Evolutionary conservation across 352 stramenopile species (phyloP).

Genomic region (Globisporangium viniferum): DNA sequence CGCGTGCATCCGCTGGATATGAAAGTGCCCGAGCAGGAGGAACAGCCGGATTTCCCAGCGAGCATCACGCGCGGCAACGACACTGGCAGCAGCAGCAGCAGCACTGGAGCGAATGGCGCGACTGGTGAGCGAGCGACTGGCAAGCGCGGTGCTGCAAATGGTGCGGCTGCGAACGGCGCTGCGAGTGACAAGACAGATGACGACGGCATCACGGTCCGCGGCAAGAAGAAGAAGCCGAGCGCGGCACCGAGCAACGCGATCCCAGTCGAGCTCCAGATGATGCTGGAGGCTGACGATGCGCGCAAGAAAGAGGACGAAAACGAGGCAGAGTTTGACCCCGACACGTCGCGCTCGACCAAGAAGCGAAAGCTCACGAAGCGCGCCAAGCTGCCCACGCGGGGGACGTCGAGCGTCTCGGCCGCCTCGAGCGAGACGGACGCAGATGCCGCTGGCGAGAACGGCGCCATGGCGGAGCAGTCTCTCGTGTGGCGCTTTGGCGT

Average conservation of each 20-base stretch:
- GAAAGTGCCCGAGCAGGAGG: conserved; percentile 57
- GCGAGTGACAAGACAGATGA: conserved; percentile 23
- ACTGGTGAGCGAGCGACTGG: conserved; percentile 6
- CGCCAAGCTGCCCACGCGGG: conserved; percentile 73
- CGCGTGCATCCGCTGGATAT: conserved; percentile 83
- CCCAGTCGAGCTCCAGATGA: conserved; percentile 83
- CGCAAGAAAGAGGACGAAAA: conserved; percentile 42
- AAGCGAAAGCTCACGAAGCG: conserved; percentile 72
- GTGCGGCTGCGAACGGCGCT: conserved; percentile 10
- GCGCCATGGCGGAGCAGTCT: conserved; percentile 55
- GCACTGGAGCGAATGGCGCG: conserved; percentile 17
- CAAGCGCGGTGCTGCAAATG: conserved; percentile 13
- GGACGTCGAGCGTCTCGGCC: conserved; percentile 15
- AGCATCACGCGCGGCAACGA: conserved; percentile 63
- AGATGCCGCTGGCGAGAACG: conserved; percentile 13
- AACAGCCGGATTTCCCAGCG: conserved; percentile 52
- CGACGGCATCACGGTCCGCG: conserved; percentile 74
- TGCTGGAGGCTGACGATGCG: conserved; percentile 74
- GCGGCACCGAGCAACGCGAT: conserved; percentile 37
- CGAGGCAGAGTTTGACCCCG: conserved; percentile 61
- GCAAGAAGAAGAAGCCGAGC: conserved; percentile 59
- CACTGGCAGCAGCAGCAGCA: conserved; percentile 12
- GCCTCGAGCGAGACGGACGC: conserved; percentile 33
- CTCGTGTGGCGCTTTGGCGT: conserved; percentile 80
- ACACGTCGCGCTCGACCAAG: conserved; percentile 40